Conservation (phyloP, 108 stramenopile species). For the Licmophora abbreviata region DNA sequence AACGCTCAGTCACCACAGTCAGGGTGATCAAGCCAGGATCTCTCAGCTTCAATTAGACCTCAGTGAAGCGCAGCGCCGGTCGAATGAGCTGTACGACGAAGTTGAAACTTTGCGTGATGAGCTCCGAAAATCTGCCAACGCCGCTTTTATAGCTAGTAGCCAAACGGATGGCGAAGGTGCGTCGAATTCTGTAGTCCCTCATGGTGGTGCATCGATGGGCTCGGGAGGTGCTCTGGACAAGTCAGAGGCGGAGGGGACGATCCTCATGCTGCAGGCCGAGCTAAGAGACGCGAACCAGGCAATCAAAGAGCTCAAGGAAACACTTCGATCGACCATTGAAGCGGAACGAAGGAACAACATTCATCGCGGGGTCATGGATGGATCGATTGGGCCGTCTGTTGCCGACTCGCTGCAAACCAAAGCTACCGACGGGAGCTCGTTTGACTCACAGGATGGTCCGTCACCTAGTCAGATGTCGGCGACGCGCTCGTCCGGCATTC, state of each 20-base stretch:
- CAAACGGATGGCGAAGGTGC: conserved; percentile 14
- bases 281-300: conserved; percentile 67
- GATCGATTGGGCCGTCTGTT: neutral
- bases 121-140: conserved; percentile 7
- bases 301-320: conserved; percentile 73
- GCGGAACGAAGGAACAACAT: too few relatives aligned
- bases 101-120: conserved; percentile 28
- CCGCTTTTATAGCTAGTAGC: conserved; percentile 13
- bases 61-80: conserved; percentile 4
- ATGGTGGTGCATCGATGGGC: neutral
- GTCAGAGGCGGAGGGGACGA: conserved; percentile 61
- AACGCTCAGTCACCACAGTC: conserved; percentile 12
- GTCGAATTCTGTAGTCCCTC: conserved; percentile 1
- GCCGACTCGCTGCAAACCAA: neutral
- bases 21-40: conserved; percentile 21
- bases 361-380: neutral
- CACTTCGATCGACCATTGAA: conserved; percentile 48
- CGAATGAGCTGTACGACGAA: conserved; percentile 28
- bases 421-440: conserved; percentile 1
- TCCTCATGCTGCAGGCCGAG: conserved; percentile 75
- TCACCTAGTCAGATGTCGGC: neutral
- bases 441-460: too few relatives aligned
- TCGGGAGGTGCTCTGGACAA: neutral
- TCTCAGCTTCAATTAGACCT: conserved; percentile 12
- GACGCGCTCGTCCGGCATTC: conserved; percentile 5